Conservation (phyloP, 805 yeast species). For the Pichia cabralensis region DNA sequence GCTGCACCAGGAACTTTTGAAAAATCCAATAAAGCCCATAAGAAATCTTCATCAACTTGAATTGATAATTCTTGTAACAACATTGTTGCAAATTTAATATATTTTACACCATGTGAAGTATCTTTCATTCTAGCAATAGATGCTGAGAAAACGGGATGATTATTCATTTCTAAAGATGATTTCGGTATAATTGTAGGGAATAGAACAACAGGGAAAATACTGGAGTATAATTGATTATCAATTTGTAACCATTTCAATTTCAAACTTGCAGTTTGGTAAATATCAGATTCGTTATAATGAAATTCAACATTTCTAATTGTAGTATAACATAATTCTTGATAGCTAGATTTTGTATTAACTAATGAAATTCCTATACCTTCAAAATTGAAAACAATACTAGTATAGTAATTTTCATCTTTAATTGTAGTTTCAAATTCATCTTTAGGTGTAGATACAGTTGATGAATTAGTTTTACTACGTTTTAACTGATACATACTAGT, state of each 20-base stretch:
- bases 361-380: slow-evolving; percentile 86
- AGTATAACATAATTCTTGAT: slow-evolving; percentile 74
- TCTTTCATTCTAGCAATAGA: slow-evolving; percentile 79
- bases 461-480: slow-evolving; percentile 22
- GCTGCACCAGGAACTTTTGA: slow-evolving; percentile 72
- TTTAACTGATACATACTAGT: slow-evolving; percentile 61
- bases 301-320: slow-evolving; percentile 75
- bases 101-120: slow-evolving; percentile 80
- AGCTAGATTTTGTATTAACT: slow-evolving; percentile 44
- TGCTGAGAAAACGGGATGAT: slow-evolving; percentile 85
- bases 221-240: slow-evolving; percentile 85
- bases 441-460: slow-evolving; percentile 12
- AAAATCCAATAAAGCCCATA: slow-evolving; percentile 73
- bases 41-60: slow-evolving; percentile 89
- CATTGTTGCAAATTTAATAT: slow-evolving; percentile 84
- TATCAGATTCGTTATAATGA: slow-evolving; percentile 71
- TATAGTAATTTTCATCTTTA: slow-evolving; percentile 42
- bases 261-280: slow-evolving; percentile 69
- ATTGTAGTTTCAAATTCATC: slow-evolving; percentile 49
- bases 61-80: slow-evolving; percentile 84
- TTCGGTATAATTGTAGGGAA: slow-evolving; percentile 90
- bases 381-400: slow-evolving; percentile 50
- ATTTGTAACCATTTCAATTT: slow-evolving; percentile 92
- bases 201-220: slow-evolving; percentile 75
- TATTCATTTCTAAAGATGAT: slow-evolving; percentile 69